Conservation (phyloP, 768 basidiomycete genomes). For the Chalciporus pseudorubinellus region DNA sequence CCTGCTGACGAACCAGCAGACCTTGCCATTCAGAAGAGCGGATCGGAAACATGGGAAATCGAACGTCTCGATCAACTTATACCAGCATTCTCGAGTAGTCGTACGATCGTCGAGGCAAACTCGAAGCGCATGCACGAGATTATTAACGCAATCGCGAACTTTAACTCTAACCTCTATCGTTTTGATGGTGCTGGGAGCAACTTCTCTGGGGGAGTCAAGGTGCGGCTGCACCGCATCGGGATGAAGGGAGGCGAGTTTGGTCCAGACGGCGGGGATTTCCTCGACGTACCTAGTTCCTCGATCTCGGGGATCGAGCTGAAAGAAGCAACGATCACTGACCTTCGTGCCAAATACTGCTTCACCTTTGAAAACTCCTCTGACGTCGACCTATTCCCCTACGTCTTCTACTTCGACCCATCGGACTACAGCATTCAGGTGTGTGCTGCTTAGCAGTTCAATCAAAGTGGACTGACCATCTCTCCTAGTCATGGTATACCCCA, state of each 20-base stretch:
- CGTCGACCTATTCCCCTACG: constrained; percentile 7
- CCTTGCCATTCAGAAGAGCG: background rate
- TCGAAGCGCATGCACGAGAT: background rate
- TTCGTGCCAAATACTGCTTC: constrained; percentile 13
- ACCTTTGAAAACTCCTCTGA: constrained; percentile 18
- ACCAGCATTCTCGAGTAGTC: background rate
- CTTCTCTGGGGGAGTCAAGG: constrained; percentile 11
- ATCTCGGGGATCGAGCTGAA: constrained; percentile 3
- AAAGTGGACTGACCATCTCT: background rate
- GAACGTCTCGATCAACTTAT: constrained; percentile 18
- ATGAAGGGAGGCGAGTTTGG: background rate
- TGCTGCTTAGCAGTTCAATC: background rate
- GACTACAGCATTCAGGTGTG: constrained; percentile 19
- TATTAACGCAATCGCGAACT: constrained; percentile 17
- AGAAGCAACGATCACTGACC: constrained; percentile 12
- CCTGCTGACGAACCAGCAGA: constrained; percentile 11
- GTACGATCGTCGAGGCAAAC: constrained; percentile 5
- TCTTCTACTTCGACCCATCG: constrained; percentile 10
- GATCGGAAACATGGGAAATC: constrained; percentile 9
- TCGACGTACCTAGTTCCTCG: constrained; percentile 1
- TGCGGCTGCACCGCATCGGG: constrained; percentile 10
- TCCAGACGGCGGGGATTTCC: constrained; percentile 12
- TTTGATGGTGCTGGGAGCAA: background rate
- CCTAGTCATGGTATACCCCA: constrained; percentile 19
- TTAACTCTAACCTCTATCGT: constrained; percentile 14